Evolutionary conservation across 345 rosid genomes (phyloP), one percentile per base, ranked within the genome.

Genomic region (Eucalyptus polyanthemos): DNA sequence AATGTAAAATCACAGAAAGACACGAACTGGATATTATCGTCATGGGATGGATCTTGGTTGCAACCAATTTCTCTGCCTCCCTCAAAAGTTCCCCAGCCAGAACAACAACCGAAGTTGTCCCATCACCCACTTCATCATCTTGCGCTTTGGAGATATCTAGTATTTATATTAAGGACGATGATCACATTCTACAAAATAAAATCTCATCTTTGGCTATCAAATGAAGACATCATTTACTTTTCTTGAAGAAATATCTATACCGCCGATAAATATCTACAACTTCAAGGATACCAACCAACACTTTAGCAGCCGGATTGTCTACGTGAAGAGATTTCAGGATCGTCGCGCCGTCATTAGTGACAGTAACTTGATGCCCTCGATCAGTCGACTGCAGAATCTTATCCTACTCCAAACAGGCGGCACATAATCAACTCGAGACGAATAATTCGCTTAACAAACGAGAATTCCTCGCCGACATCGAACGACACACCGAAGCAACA

Each of bases 81-180:
- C 98, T 97, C 25, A 97, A 83, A 90, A 97, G 99, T 91, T 96
- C 98, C 37, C 99, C 98, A 14, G 99, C 99, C 95, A 98, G 94
- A 86, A 98, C 98, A 86, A 96, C 99, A 87, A 98, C 99, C 86
- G 99, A 98, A 87, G 99, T 98, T 89, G 99, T 98, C 72, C 99
- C 99, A 91, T 98, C 99, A 89, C 99, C 99, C 86, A 98, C 99
- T 94, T 98, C 99, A 89, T 98, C 99, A 92, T 98, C 99, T 93
- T 98, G 99, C 88, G 96, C 99, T 95, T 98, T 98, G 17, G 99
- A 98, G 89, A 98, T 98, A 90, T 98, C 99, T 97, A 85, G 81
- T 49, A 11, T 44, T n/a, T 31, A 62, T 42, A 47, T 89, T 83
- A 92, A 92, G 89, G 91, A 76, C 24, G 27, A 76, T 11, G 47